Evolutionary conservation across 345 rosid species (phyloP).

Genomic region (Euphorbia lathyris): DNA sequence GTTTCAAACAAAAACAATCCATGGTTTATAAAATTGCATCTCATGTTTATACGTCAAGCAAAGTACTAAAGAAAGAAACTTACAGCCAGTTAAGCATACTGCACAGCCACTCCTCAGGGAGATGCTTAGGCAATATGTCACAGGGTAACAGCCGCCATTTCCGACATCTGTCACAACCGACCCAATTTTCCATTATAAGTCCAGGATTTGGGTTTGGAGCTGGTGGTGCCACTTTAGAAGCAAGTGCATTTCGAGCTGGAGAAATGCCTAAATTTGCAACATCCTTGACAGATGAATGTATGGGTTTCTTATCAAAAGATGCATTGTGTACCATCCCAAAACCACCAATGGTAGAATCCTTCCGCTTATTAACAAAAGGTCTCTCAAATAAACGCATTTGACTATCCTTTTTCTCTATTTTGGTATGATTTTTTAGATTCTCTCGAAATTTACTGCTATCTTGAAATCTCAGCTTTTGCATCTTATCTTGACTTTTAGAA

Average conservation of each 20-base stretch:
- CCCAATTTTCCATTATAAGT: constrained; percentile 53
- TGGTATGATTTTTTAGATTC: constrained; percentile 21
- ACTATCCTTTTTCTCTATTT: constrained; percentile 18
- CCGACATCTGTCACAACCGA: constrained; percentile 52
- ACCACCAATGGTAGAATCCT: constrained; percentile 16
- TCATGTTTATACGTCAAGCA: not conserved
- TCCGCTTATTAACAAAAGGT: too few species aligned
- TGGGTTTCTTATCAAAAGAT: constrained; percentile 21
- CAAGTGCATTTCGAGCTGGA: constrained; percentile 27
- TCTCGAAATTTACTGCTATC: constrained; percentile 23
- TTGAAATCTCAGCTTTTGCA: constrained; percentile 31
- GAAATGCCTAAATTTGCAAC: constrained; percentile 21
- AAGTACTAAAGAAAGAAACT: constrained; percentile 36
- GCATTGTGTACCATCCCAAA: constrained; percentile 22
- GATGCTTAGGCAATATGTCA: constrained; percentile 40
- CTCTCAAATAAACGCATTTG: constrained; percentile 8
- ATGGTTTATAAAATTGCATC: not conserved
- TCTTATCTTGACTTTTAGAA: constrained; percentile 25
- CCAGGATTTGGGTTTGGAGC: too few species aligned
- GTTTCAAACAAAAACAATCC: too few species aligned
- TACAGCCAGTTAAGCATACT: too few species aligned
- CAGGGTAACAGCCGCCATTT: constrained; percentile 65
- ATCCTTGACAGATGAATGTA: constrained; percentile 27
- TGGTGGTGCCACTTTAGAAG: too few species aligned
- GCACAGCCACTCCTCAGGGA: constrained; percentile 75